Evolutionary conservation across 2,329 filamentous ascomycete species (phyloP).

Genomic region (Hypoxylon sp.): DNA sequence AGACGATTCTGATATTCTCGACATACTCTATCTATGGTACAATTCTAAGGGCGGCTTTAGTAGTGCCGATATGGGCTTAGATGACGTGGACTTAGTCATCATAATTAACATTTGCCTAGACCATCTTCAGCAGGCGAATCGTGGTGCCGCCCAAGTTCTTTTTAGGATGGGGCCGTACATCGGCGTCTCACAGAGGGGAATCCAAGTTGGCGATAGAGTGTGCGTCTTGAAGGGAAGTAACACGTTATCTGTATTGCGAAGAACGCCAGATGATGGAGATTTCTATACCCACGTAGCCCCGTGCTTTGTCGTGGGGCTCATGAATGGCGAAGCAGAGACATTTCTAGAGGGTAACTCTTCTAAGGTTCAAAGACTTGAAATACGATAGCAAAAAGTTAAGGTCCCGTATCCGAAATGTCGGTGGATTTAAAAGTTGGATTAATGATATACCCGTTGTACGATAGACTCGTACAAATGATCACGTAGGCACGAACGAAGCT

Average conservation of each 20-base stretch:
- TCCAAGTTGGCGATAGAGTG: constrained; percentile 12
- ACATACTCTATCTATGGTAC: constrained; percentile 5
- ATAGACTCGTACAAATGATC: background rate
- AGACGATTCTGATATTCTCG: background rate
- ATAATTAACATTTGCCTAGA: constrained; percentile 3
- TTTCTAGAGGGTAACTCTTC: background rate
- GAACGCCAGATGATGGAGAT: background rate
- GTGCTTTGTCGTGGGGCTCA: constrained; percentile 15
- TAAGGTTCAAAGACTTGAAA: constrained; percentile 10
- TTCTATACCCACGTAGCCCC: constrained; percentile 9
- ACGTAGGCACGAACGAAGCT: background rate
- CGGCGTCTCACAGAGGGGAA: constrained; percentile 12
- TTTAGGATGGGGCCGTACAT: constrained; percentile 10
- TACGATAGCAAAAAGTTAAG: constrained; percentile 4
- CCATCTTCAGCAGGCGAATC: constrained; percentile 9
- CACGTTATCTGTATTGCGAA: constrained; percentile 10
- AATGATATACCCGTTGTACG: background rate
- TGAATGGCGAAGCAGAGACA: constrained; percentile 3
- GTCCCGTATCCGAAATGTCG: background rate
- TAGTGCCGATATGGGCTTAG: constrained; percentile 12
- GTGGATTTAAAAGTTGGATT: background rate
- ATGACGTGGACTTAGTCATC: constrained; percentile 6
- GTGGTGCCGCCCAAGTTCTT: constrained; percentile 1
- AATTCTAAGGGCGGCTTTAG: constrained; percentile 8
- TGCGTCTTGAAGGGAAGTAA: constrained; percentile 17